Base-by-base conservation (phyloP, 768 basidiomycete species). In the Crepidotus variabilis region DNA sequence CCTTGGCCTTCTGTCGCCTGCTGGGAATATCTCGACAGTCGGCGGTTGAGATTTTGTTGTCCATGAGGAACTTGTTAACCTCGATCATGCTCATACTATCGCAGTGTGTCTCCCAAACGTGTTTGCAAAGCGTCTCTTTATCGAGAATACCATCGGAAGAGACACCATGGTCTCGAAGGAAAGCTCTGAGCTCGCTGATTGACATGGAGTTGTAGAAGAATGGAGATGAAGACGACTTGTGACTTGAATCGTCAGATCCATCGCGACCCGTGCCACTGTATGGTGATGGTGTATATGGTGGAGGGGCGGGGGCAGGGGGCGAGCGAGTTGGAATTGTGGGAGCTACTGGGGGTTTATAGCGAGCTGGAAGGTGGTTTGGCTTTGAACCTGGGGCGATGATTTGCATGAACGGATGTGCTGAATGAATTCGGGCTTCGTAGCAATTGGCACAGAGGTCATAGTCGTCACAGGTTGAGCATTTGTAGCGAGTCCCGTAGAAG, bases 161-260 rank as follows among this genome's bases (percentile, higher is more conserved):
- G 3, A 60, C 63, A 9, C 57, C 60, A 21, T 57, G 60, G 2
- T 61, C 54, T 22, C 45, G 47, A 18, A 63, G 60, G 52, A 56
- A 63, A 23, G 47, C 32, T 34, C 57, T 60, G 45, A 63, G 58
- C 57, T 61, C 63, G 8, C 60, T 20, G 45, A 60, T 55, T 21
- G 58, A 59, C 63, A 61, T 61, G 35, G 39, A 47, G 28, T 57
- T 57, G 50, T 63, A 63, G 53, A 63, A 63, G 46, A 56, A 56
- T n/a, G 56, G 55, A 8, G 48, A 53, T 20, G 50, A 59, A 18
- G 57, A 50, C 51, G 45, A 13, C 28, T 28, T 32, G 32, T 36
- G 22, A 22, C 20, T 39, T 47, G 18, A 3, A 23, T 28, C 20
- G n/a, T 49, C 47, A n/a, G 13, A 49, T 21, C 24, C 47, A 28